These are phyloP conservation scores for Amanita brunnescens DNA, from an alignment of 768 basidiomycete species.

Conservation along the genomic window DNA sequence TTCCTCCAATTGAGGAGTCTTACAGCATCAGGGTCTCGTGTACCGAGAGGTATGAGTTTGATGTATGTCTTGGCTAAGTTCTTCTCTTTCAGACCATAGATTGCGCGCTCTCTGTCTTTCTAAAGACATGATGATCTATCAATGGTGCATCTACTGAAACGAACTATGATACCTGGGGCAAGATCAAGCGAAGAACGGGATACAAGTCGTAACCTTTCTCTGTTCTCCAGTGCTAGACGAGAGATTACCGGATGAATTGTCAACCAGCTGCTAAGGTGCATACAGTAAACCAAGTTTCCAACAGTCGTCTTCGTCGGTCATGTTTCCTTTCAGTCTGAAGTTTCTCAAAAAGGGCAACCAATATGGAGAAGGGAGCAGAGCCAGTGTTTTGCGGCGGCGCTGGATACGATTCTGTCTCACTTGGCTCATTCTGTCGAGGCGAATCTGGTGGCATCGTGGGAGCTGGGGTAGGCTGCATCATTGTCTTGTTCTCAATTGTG, in stretches of 20 bases:
- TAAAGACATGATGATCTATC: conserved; percentile 22
- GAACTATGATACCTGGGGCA: conserved; percentile 67
- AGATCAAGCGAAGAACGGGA: conserved; percentile 78
- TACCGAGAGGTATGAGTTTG: conserved; percentile 77
- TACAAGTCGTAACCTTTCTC: conserved; percentile 85
- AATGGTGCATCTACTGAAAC: neutral
- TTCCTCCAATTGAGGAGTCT: conserved; percentile 87
- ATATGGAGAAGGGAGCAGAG: conserved; percentile 61
- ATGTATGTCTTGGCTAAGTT: conserved; percentile 90
- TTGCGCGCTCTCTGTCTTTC: conserved; percentile 90
- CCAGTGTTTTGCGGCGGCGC: conserved; percentile 57
- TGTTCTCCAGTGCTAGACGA: conserved; percentile 68
- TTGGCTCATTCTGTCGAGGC: conserved; percentile 20
- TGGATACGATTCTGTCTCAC: conserved; percentile 30
- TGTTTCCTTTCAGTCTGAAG: conserved; percentile 66
- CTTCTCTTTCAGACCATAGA: conserved; percentile 94
- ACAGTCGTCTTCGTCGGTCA: conserved; percentile 58
- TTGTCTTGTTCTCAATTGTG: conserved; percentile 11
- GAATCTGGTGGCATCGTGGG: conserved; percentile 48
- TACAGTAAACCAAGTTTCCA: conserved; percentile 80
- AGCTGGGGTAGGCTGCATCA: conserved; percentile 47
- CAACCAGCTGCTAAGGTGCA: conserved; percentile 18
- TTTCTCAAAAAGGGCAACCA: conserved; percentile 67
- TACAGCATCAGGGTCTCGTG: conserved; percentile 71
- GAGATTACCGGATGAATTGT: neutral